These are phyloP conservation scores for Cadophora sp. DNA, from an alignment of 2,329 filamentous ascomycete genomes.

Conservation along the genomic window DNA sequence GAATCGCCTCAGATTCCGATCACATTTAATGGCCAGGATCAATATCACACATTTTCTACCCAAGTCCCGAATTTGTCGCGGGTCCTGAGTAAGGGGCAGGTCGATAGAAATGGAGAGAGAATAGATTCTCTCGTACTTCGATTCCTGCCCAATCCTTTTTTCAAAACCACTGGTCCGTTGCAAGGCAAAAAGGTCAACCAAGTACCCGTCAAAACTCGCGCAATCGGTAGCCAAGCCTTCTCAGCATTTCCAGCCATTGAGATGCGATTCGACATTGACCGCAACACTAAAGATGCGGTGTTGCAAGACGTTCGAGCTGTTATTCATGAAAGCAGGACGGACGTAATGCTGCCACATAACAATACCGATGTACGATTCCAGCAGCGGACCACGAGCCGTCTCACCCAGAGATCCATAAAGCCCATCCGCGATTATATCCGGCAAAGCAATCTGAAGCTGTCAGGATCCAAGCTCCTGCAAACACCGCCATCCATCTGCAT, in stretches of 20 bases:
- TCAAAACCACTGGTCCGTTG: not conserved
- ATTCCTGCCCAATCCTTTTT: conserved; percentile 43
- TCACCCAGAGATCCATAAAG: conserved; percentile 19
- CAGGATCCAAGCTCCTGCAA: conserved; percentile 27
- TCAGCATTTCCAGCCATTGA: conserved; percentile 42
- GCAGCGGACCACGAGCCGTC: conserved; percentile 34
- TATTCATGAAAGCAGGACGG: conserved; percentile 31
- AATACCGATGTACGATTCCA: conserved; percentile 43
- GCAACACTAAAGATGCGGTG: conserved; percentile 22
- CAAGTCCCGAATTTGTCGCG: conserved; percentile 36
- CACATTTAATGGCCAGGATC: conserved; percentile 1
- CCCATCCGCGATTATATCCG: conserved; percentile 33
- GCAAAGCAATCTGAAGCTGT: conserved; percentile 32
- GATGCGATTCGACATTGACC: conserved; percentile 38
- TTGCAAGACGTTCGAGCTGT: conserved; percentile 37
- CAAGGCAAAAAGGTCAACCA: conserved; percentile 14
- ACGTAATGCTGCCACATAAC: conserved; percentile 44
- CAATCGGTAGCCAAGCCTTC: conserved; percentile 33
- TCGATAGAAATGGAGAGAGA: not conserved
- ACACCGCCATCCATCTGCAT: conserved; percentile 39
- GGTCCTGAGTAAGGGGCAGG: conserved; percentile 22
- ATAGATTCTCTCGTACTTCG: conserved; percentile 32
- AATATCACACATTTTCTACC: conserved; percentile 34
- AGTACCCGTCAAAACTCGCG: not conserved
- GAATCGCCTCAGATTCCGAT: not conserved